A percentile compares a stretch with the other conserved stretches of the same genome.
Evolutionary conservation across 2,329 filamentous ascomycete genomes (phyloP).

Genomic region (Dendryphion nanum): DNA sequence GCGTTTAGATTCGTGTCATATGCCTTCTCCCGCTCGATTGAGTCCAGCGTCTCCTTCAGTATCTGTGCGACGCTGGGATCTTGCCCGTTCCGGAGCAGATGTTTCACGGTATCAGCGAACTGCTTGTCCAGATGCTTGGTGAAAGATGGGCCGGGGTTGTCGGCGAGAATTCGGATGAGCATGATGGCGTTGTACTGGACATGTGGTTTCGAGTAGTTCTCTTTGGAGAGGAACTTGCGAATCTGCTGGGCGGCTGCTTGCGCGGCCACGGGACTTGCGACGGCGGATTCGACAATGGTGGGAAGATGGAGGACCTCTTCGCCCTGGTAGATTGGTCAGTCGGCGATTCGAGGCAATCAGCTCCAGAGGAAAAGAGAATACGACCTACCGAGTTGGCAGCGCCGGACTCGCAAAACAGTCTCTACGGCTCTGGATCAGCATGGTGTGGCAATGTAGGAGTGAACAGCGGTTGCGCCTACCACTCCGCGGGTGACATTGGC

Average conservation of each 20-base stretch:
- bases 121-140: slow-evolving; percentile 87
- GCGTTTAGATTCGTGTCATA: slow-evolving; percentile 70
- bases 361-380: too few relatives aligned
- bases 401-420: slow-evolving; percentile 77
- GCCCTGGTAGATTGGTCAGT: slow-evolving; percentile 51
- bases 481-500: slow-evolving; percentile 64
- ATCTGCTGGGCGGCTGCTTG: slow-evolving; percentile 77
- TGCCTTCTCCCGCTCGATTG: slow-evolving; percentile 69
- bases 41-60: slow-evolving; percentile 80
- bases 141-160: slow-evolving; percentile 88
- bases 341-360: not conserved
- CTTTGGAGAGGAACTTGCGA: slow-evolving; percentile 75
- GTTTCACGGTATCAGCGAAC: slow-evolving; percentile 74
- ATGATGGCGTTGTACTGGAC: slow-evolving; percentile 96
- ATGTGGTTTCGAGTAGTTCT: slow-evolving; percentile 63
- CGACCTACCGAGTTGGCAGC: slow-evolving; percentile 50
- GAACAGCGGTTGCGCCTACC: slow-evolving; percentile 54
- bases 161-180: slow-evolving; percentile 85
- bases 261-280: slow-evolving; percentile 84
- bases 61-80: slow-evolving; percentile 82
- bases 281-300: slow-evolving; percentile 89
- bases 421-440: slow-evolving; percentile 50
- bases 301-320: slow-evolving; percentile 93
- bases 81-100: slow-evolving; percentile 67
- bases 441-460: slow-evolving; percentile 3